phyloP scores from a whole-genome alignment of 441 rosid species.

The Gossypium gossypioides region DNA sequence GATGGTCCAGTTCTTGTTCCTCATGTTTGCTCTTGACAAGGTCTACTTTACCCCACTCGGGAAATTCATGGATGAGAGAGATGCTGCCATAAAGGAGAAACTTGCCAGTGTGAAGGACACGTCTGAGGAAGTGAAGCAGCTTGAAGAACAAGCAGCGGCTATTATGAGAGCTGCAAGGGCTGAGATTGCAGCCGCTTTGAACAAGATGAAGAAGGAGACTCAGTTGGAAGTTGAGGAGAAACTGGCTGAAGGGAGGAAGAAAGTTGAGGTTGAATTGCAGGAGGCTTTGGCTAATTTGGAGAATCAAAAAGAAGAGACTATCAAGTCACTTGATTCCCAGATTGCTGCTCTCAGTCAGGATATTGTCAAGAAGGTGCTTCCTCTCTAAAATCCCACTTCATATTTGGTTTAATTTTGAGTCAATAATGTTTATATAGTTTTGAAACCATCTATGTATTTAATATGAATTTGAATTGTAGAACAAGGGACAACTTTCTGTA shows the following conservation, averaged over 20 bases:
- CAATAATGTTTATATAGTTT: slow-evolving; percentile 1
- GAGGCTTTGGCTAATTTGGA: slow-evolving; percentile 67
- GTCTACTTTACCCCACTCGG: slow-evolving; percentile 69
- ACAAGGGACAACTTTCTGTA: not conserved
- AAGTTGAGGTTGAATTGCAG: slow-evolving; percentile 63
- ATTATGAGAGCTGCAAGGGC: slow-evolving; percentile 81
- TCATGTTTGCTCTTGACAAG: slow-evolving; percentile 83
- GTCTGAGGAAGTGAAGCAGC: slow-evolving; percentile 62
- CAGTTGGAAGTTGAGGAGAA: slow-evolving; percentile 63
- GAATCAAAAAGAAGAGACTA: slow-evolving; percentile 71
- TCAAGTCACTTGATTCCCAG: slow-evolving; percentile 69
- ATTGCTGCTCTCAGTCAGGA: slow-evolving; percentile 65
- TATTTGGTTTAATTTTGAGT: not conserved
- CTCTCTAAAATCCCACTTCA: slow-evolving; percentile 24
- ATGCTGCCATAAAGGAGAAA: slow-evolving; percentile 66
- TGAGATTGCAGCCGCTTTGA: slow-evolving; percentile 73
- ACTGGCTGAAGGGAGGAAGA: slow-evolving; percentile 54
- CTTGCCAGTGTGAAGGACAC: slow-evolving; percentile 72
- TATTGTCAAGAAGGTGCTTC: slow-evolving; percentile 86
- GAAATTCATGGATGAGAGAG: slow-evolving; percentile 82
- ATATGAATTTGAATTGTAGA: not conserved
- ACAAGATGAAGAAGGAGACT: slow-evolving; percentile 84
- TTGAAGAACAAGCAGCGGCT: slow-evolving; percentile 73
- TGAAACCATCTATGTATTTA: not conserved
- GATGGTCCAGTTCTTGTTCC: slow-evolving; percentile 58